Base-by-base conservation (phyloP, 208 protist genomes). In the Crithidia bombi region DNA sequence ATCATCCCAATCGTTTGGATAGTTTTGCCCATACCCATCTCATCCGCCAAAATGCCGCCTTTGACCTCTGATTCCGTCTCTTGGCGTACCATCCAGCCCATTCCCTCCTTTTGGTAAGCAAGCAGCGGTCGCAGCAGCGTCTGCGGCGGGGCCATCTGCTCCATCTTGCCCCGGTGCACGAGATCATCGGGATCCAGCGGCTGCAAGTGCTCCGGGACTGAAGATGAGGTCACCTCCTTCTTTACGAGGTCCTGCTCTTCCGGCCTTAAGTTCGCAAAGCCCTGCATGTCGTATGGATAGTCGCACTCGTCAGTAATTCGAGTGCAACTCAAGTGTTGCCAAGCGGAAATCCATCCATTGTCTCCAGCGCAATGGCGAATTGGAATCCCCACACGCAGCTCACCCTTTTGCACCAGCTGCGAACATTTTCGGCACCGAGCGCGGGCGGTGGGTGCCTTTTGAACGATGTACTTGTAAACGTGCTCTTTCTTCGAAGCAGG, bases 11-110 rank as follows among this genome's bases (percentile, higher is more conserved):
- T 98, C 33, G 96, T 98, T 78, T 98, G 95, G 36, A 99, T 93
- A 0, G 98, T 99, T 78, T 99, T 99, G 36, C 98, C 98, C 70
- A 98, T 90, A 65, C 98, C 91, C 98, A 99, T 99, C 73, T 99
- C 98, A 86, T 99, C 98, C 0, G 98, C 98, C 17, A 99, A 79
- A 75, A 99, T 98, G 21, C 97, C 96, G 52, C 93, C 91, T 41
- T 87, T 91, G 23, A 87, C 43, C 14, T 83, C 67, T 25, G 74
- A 84, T 19, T 82, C 66, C 10, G 39, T 35, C 63, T 97, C 93
- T 66, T 96, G 90, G 23, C 68, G 55, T 32, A 91, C 62, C 85
- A 97, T 90, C 91, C 93, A 97, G 26, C 86, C 82, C 14, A 96
- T 67, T 3, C 93, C 93, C 54, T 95, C 89, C 36, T 90, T 90